These are phyloP conservation scores for Pilatotrama ljubarskyi DNA, from an alignment of 768 basidiomycete species.

Conservation along the genomic window DNA sequence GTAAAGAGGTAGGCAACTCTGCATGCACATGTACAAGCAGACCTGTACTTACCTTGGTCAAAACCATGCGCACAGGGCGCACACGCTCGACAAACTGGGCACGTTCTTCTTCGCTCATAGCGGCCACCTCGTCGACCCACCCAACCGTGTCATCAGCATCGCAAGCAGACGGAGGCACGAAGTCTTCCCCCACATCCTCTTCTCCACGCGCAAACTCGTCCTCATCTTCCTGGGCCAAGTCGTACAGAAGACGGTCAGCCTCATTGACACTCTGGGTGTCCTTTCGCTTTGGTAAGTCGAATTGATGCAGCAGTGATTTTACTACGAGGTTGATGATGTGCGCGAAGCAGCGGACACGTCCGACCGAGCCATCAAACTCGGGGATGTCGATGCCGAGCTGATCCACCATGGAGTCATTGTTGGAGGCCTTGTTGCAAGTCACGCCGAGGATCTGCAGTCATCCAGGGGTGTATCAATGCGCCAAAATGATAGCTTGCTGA, in stretches of 20 bases:
- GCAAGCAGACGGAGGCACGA: background rate
- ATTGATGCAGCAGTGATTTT: conserved; percentile 5
- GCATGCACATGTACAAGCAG: background rate
- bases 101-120: background rate
- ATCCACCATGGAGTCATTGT: conserved; percentile 4
- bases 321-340: conserved; percentile 24
- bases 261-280: background rate
- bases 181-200: background rate
- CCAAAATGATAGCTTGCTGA: background rate
- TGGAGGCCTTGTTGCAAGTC: background rate
- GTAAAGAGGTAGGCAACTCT: too few species aligned
- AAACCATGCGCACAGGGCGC: background rate
- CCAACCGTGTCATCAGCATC: background rate
- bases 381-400: background rate
- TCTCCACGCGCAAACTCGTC: background rate
- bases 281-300: background rate
- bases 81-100: background rate
- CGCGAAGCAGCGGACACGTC: conserved; percentile 18
- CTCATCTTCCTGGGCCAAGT: background rate
- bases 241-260: background rate
- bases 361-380: conserved; percentile 7
- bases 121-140: background rate
- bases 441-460: background rate
- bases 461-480: background rate
- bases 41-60: background rate